Evolutionary conservation across 352 stramenopile genomes (phyloP), one percentile per base, ranked within the genome.

Genomic region (Blastocystis sp.): DNA sequence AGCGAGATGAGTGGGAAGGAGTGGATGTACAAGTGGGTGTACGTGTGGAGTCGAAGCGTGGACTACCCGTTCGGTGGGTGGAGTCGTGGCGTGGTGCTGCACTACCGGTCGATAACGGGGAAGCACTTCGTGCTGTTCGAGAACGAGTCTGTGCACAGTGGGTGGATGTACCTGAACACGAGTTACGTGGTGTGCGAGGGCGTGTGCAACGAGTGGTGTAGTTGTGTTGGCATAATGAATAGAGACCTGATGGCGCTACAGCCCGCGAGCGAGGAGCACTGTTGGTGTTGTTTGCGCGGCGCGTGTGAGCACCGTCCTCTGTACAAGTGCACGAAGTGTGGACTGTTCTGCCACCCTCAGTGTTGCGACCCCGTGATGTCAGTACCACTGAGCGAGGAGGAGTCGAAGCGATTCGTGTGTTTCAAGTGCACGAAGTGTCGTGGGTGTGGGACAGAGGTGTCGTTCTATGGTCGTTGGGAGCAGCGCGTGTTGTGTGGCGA

Each of bases 11-110:
- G 39, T 26, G 67, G 33, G n/a, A 78, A 78, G 29, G 67, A 78
- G 29, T 78, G 67, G 67, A 59, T 78, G 45, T 78, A 78, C 67
- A 78, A 78, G 29, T 78, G 67, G 67, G 50, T 78, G 16, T 78
- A 78, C 37, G 39, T 78, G 37, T 78, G 67, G 67, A 78, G 35
- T 55, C 67, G 67, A 1, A 12, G 19, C 2, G 67, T 78, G 45
- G 67, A 78, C 3, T 78, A 26, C 29, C 67, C 67, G 45, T 78
- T 78, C 21, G 67, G 67, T 19, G 67, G 67, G 21, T 78, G 67
- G 67, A n/a, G 12, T 78, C 67, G 67, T 19, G 67, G 67, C 50
- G 67, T 78, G n/a, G 67, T 78, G 16, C 21, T 78, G 37, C 67
- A 78, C 13, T 78, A 78, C 50, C 67, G 67, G 6, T 55, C 67